Evolutionary conservation across 2,329 filamentous ascomycete genomes (phyloP).

Genomic region (Curvularia sp.): DNA sequence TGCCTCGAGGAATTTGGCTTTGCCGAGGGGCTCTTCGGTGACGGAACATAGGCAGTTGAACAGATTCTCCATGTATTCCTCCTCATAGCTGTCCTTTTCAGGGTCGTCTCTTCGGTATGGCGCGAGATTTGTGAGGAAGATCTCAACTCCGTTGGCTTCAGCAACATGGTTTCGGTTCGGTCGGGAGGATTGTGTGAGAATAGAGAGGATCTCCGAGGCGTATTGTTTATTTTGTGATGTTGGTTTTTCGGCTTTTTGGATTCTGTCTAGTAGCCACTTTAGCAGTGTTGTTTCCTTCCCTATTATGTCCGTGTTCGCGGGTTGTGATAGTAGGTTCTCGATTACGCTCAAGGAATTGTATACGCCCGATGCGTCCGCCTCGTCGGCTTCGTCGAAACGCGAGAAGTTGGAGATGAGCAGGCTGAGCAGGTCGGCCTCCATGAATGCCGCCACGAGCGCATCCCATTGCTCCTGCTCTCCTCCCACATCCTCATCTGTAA

Average conservation of each 20-base stretch:
- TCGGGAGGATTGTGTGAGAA: slow-evolving; percentile 78
- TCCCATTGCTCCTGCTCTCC: slow-evolving; percentile 84
- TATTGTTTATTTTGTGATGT: slow-evolving; percentile 95
- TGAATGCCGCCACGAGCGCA: slow-evolving; percentile 68
- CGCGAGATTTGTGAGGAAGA: slow-evolving; percentile 81
- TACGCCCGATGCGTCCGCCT: slow-evolving; percentile 80
- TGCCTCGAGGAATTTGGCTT: slow-evolving; percentile 81
- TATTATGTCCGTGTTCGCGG: slow-evolving; percentile 72
- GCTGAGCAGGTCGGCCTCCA: slow-evolving; percentile 72
- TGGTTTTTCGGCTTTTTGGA: slow-evolving; percentile 70
- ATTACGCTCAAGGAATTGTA: slow-evolving; percentile 84
- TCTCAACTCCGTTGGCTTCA: slow-evolving; percentile 74
- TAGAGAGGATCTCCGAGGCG: slow-evolving; percentile 87
- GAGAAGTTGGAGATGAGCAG: slow-evolving; percentile 79
- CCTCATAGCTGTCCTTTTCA: slow-evolving; percentile 82
- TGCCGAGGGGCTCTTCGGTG: slow-evolving; percentile 76
- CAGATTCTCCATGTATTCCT: slow-evolving; percentile 93
- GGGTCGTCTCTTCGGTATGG: slow-evolving; percentile 87
- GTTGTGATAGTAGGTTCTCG: slow-evolving; percentile 82
- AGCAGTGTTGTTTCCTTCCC: slow-evolving; percentile 72
- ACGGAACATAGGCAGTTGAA: slow-evolving; percentile 87
- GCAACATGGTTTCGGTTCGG: slow-evolving; percentile 70
- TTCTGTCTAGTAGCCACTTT: slow-evolving; percentile 77
- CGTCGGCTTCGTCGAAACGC: slow-evolving; percentile 75
- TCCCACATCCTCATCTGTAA: slow-evolving; percentile 91